Base-by-base conservation (phyloP, 2,329 filamentous ascomycete genomes). In the Didymella pomorum region DNA sequence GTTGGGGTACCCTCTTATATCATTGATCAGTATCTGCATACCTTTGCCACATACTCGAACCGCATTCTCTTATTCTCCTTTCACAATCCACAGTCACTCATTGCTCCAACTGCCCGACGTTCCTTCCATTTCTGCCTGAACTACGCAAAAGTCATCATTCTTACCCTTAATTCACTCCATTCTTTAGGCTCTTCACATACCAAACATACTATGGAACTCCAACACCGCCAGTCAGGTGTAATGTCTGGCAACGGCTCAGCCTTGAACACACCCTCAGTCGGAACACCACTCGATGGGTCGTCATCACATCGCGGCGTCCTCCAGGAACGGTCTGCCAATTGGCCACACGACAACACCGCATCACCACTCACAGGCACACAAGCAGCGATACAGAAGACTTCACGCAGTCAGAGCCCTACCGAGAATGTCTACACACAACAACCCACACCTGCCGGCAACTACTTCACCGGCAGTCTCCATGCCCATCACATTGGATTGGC, bases 261-360 rank as follows among this genome's bases (percentile, higher is more conserved):
- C 39, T 68, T 79, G 51, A 63, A 69, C 43, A 65, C 44, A 56
- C 66, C 49, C 67, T 72, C 60, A 58, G 63, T 47, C 71, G 69
- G 28, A 66, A 60, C 43, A 54, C 41, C 58, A 35, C 55, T 62
- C 20, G 66, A 68, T 3, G 46, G 49, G n/a, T 29, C 47, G 26
- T 64, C 58, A 33, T 58, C 58, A 54, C 63, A 61, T 26, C 64
- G 62, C 29, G 56, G 72, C 58, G 72, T 78, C 9, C 66, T 81
- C 23, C 79, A 79, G 52, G 79, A 80, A 56, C 75, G 78, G 33
- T 79, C 75, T 43, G 73, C 70, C 49, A 81, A 81, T 58, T 72
- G 76, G 56, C 73, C 78, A 49, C 72, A 76, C 43, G 72, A 73
- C 5, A 61, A 67, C 33, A 57, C 52, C 47, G 58, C 45, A 52